These are phyloP conservation scores for Cyclotella baltica DNA, from an alignment of 108 stramenopile species.

Conservation along the genomic window DNA sequence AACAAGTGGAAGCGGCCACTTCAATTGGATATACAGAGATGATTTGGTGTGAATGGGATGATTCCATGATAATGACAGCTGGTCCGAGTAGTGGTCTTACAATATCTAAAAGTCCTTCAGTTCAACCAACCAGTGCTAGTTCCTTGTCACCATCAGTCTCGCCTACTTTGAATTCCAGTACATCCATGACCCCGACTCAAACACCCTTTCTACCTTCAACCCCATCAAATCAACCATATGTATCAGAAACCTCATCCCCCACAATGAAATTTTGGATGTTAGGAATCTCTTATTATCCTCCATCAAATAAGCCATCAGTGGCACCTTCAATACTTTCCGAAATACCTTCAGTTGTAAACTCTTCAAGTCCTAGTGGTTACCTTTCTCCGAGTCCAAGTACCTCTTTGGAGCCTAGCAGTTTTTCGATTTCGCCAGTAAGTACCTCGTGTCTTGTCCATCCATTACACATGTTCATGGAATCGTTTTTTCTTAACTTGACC, in stretches of 20 bases:
- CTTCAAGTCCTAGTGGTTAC: background rate
- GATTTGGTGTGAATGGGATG: background rate
- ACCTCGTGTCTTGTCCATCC: no score
- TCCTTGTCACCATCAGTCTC: no score
- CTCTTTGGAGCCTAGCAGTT: no score
- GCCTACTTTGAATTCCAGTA: no score
- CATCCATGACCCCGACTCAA: no score
- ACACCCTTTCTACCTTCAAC: background rate
- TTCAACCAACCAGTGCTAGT: no score
- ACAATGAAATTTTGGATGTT: conserved; percentile 2
- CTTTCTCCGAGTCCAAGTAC: background rate
- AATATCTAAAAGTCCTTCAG: background rate
- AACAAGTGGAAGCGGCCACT: conserved; percentile 36
- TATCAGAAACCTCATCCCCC: background rate
- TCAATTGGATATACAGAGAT: conserved; percentile 18
- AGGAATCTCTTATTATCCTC: background rate
- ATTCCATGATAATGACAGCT: background rate
- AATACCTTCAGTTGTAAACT: no score
- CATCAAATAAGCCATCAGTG: background rate
- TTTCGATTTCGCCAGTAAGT: background rate
- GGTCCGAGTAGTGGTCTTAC: background rate
- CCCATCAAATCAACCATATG: background rate
- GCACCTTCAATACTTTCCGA: conserved; percentile 2
- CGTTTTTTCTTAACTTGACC: background rate
- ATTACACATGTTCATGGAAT: no score